Evolutionary conservation across 2,329 filamentous ascomycete species (phyloP).

Genomic region (Aspergillus fructus): DNA sequence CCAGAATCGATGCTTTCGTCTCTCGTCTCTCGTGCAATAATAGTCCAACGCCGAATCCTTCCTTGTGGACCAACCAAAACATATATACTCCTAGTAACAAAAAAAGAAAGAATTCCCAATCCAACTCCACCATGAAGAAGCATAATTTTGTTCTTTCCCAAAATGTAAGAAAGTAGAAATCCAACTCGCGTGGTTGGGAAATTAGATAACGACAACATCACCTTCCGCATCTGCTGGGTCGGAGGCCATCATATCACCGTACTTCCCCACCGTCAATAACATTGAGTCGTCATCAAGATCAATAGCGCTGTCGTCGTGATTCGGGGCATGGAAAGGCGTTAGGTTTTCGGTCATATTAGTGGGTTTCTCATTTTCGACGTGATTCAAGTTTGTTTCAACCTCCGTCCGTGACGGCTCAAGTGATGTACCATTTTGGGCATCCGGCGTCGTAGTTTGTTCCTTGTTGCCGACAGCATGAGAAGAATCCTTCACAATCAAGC

Average conservation of each 20-base stretch:
- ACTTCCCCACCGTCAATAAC: constrained; percentile 44
- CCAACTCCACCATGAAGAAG: constrained; percentile 31
- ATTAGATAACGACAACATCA: constrained; percentile 47
- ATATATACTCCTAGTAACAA: constrained; percentile 20
- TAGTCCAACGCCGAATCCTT: constrained; percentile 27
- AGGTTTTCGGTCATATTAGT: constrained; percentile 46
- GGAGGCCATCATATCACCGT: constrained; percentile 46
- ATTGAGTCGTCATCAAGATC: constrained; percentile 57
- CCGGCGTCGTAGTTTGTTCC: constrained; percentile 19
- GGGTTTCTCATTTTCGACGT: constrained; percentile 43
- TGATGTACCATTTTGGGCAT: constrained; percentile 17
- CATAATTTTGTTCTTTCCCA: constrained; percentile 20
- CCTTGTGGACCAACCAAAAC: constrained; percentile 25
- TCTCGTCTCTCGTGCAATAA: constrained; percentile 33
- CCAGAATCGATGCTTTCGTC: constrained; percentile 28
- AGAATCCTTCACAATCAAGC: constrained; percentile 24
- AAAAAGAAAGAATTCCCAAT: constrained; percentile 7
- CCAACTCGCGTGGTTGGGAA: constrained; percentile 10
- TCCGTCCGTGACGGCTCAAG: constrained; percentile 18
- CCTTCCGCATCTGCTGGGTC: constrained; percentile 47
- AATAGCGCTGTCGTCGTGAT: constrained; percentile 72
- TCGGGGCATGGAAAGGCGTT: constrained; percentile 30
- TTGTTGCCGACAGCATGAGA: constrained; percentile 15
- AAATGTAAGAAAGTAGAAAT: constrained; percentile 19
- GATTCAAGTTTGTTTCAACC: constrained; percentile 21